Conservation (phyloP, 768 basidiomycete genomes). For the Termitomyces sp. region DNA sequence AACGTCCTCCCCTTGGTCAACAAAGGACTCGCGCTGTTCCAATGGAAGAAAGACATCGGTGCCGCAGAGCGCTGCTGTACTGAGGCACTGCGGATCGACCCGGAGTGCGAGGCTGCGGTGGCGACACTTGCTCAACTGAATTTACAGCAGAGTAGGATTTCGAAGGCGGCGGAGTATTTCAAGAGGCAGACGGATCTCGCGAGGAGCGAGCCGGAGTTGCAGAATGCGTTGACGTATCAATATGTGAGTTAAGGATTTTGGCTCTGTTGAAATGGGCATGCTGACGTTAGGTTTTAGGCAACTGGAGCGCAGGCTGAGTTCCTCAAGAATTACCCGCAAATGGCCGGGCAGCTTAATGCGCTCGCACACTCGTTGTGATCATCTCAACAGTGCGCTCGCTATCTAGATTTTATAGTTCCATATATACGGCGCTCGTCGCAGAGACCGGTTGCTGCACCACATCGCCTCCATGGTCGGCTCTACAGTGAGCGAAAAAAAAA, state of each 20-base stretch:
- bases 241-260: constrained; percentile 49
- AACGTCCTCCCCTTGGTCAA: constrained; percentile 96
- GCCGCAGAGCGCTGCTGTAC: constrained; percentile 82
- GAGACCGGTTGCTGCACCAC: background rate
- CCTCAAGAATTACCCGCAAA: constrained; percentile 76
- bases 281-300: constrained; percentile 44
- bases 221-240: constrained; percentile 72
- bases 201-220: constrained; percentile 86
- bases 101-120: constrained; percentile 95
- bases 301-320: constrained; percentile 82
- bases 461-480: background rate
- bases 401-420: background rate
- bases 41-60: constrained; percentile 88
- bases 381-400: background rate
- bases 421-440: background rate
- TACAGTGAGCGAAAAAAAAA: background rate
- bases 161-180: constrained; percentile 85
- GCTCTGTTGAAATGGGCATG: background rate
- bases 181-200: constrained; percentile 80
- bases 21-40: constrained; percentile 95
- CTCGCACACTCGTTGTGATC: constrained; percentile 29
- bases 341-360: constrained; percentile 63
- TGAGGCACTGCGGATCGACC: constrained; percentile 84
- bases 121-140: constrained; percentile 93
- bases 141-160: constrained; percentile 87